Evolutionary conservation across 108 stramenopile genomes (phyloP), one percentile per base, ranked within the genome.

Genomic region (Aurantiochytrium sp.): DNA sequence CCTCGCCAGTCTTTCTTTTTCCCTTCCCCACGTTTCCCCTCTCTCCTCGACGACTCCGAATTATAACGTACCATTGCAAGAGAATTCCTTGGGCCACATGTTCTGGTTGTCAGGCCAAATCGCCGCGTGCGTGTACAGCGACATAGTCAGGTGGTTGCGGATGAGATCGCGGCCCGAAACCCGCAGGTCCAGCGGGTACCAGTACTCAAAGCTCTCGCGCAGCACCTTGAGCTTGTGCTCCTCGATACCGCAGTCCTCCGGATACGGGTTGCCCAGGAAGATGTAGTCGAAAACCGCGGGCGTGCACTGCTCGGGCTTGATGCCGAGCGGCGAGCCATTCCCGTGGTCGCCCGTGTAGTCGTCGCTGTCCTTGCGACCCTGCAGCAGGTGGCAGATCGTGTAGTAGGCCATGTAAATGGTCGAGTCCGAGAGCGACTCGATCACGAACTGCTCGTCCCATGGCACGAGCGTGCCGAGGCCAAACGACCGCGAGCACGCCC

Each of bases 391-490:
- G 22, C 96, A 94, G 88, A 99, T 96, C 4, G 97, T 96, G 91
- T 99, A 99, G 90, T 96, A 99, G 19, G 98, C 95, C 98, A 99
- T 99, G 94, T 99, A 98, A 86, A 99, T 98, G 50, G 98, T 99
- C 89, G 95, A 95, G 92, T 99, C 98, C 54, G 96, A 96, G 54
- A 98, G 92, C 89, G 95, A 96, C 90, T 99, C 98, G 90, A 99
- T 99, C 24, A 99, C 97, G 95, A 96, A 99, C 65, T 91, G 89
- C 86, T 94, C 93, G 91, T 99, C 98, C 98, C 98, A 99, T 8
- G 98, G 98, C 50, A 99, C 89, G 69, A 90, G 92, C 8, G 98
- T 98, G 85, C 98, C 98, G 54, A 99, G 93, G 32, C 98, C 98
- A 89, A 99, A 99, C 65, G 96, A 95, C 27, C 98, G 91, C 22